Conservation (phyloP, 176 grass and related monocot species). For the Ensete glaucum region DNA sequence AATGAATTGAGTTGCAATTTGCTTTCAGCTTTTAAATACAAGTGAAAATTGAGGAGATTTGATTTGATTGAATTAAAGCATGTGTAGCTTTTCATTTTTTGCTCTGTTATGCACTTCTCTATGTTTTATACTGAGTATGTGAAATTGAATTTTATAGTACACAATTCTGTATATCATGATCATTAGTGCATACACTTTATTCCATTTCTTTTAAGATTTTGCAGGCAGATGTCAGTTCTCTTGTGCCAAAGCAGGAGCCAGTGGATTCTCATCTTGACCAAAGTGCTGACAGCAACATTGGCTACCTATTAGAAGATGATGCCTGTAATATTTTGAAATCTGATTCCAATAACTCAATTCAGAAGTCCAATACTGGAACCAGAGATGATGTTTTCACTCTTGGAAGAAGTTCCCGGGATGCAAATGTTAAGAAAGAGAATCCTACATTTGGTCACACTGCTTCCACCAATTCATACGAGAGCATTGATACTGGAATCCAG, state of each 20-base stretch:
- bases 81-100: too few relatives aligned
- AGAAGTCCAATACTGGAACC: not conserved
- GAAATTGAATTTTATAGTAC: too few relatives aligned
- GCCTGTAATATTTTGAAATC: conserved; percentile 39
- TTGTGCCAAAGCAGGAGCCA: conserved; percentile 32
- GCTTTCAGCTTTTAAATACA: too few relatives aligned
- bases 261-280: conserved; percentile 28
- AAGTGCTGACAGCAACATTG: conserved; percentile 26
- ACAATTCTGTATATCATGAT: too few relatives aligned
- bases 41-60: too few relatives aligned
- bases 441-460: too few relatives aligned
- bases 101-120: too few relatives aligned
- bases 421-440: not conserved
- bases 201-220: conserved; percentile 1
- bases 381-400: not conserved
- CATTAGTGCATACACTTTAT: too few relatives aligned
- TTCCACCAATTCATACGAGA: too few relatives aligned
- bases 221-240: conserved; percentile 29
- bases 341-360: not conserved
- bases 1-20: too few relatives aligned
- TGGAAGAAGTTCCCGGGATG: not conserved
- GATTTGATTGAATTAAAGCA: too few relatives aligned
- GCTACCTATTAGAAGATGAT: conserved; percentile 43
- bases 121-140: too few relatives aligned
- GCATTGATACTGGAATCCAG: conserved; percentile 31